Evolutionary conservation across 345 rosid genomes (phyloP), one percentile per base, ranked within the genome.

Genomic region (Gossypium ekmanianum): DNA sequence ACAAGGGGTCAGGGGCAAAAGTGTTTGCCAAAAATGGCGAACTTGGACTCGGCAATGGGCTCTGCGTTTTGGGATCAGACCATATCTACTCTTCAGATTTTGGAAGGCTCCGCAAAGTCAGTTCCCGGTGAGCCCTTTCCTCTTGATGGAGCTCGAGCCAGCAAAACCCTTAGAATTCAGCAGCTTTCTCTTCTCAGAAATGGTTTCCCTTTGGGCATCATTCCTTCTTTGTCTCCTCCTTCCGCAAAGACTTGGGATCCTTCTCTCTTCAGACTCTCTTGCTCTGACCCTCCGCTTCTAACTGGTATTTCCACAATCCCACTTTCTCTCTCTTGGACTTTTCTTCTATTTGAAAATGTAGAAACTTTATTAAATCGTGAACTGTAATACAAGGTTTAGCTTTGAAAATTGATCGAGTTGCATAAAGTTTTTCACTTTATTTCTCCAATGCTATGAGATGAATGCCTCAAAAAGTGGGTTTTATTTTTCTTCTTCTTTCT

Each of bases 61-160:
- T 90, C 97, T 0, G 87, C 77, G 1, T 94, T 88, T 79, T 89
- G 93, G 91, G 97, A 94, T 87, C 89, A 88, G 17, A 81, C 82
- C 78, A 66, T 94, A 14, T 85, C 98, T 26, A 75, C 97, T 39
- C 87, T 94, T 0, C 87, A 76, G 65, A 80, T 87, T 73, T 81
- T 94, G 9, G 94, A 92, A 50, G 92, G 90, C 50, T 80, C 86
- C 9, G 97, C 90, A 68, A 76, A 87, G 59, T 88, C 89, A 13
- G 84, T 92, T 62, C 98, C 98, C 27, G 94, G 98, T 1, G 84
- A 87, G 54, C 88, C 96, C 0, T 85, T 87, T 54, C 97, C 94
- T 1, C 62, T 86, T 9, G 97, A 90, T 84, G 93, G 80, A 26
- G 74, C 89, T 59, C 81, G 90, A 72, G 90, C 94, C 71, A 84